Evolutionary conservation across 768 basidiomycete species (phyloP).

Genomic region (Pulveroboletus ravenelii): DNA sequence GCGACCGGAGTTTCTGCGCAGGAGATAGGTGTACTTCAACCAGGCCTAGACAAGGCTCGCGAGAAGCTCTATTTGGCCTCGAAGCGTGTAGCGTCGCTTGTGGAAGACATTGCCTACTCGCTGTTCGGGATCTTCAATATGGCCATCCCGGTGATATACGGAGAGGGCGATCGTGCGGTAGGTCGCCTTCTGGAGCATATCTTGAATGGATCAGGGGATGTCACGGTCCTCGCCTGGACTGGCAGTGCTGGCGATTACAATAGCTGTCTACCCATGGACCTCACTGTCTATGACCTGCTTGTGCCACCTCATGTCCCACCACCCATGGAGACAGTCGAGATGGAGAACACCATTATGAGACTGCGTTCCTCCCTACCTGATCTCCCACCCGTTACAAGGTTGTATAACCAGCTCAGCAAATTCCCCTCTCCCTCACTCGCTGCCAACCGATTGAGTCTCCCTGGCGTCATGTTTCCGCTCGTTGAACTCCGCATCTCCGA

Average conservation of each 20-base stretch:
- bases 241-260: constrained; percentile 2
- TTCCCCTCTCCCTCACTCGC: not conserved
- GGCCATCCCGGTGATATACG: constrained; percentile 8
- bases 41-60: constrained; percentile 9
- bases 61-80: constrained; percentile 18
- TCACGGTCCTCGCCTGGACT: constrained; percentile 15
- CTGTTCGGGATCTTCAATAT: constrained; percentile 11
- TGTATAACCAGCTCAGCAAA: not conserved
- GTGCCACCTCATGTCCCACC: not conserved
- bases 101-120: constrained; percentile 14
- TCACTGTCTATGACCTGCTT: not conserved
- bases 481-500: not conserved
- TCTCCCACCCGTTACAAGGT: not conserved
- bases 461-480: constrained; percentile 3
- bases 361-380: not conserved
- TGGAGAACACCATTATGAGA: not conserved
- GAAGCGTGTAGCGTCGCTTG: constrained; percentile 1
- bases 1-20: no score
- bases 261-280: constrained; percentile 1
- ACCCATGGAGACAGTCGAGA: not conserved
- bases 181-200: constrained; percentile 15
- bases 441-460: constrained; percentile 3
- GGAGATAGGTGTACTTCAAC: constrained; percentile 1
- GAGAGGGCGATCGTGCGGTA: constrained; percentile 9
- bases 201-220: constrained; percentile 6